Evolutionary conservation across 1,139 yeast species (phyloP).

Genomic region (Sugiyamaella paludigena): DNA sequence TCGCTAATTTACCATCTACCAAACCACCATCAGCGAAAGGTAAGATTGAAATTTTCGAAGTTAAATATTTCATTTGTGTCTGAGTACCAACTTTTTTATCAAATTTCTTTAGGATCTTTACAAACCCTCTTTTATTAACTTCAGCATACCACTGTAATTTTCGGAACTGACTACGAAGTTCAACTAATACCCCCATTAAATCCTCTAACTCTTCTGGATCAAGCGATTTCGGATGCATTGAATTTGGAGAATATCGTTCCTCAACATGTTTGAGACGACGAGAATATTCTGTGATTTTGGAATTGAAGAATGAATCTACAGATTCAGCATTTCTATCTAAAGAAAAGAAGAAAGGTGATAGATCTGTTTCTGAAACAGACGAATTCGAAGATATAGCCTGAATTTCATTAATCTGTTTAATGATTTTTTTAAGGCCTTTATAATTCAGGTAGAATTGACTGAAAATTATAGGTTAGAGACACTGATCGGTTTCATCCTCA

Average conservation of each 20-base stretch:
- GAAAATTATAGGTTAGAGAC: conserved; percentile 5
- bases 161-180: conserved; percentile 71
- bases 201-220: conserved; percentile 78
- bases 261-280: conserved; percentile 53
- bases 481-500: no score
- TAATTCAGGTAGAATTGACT: conserved; percentile 73
- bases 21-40: conserved; percentile 70
- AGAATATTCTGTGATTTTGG: conserved; percentile 69
- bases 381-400: conserved; percentile 18
- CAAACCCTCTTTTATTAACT: conserved; percentile 84
- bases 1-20: conserved; percentile 51
- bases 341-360: conserved; percentile 64
- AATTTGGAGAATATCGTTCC: conserved; percentile 32
- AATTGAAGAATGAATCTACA: conserved; percentile 75
- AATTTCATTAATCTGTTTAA: conserved; percentile 49
- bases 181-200: conserved; percentile 69
- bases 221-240: conserved; percentile 26
- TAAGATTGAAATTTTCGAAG: conserved; percentile 67
- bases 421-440: conserved; percentile 76
- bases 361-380: conserved; percentile 21
- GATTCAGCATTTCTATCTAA: conserved; percentile 79
- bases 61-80: conserved; percentile 64
- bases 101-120: conserved; percentile 83
- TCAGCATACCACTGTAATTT: conserved; percentile 91
- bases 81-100: conserved; percentile 80